phyloP scores from a whole-genome alignment of 495 filamentous ascomycete genomes.

The Endocarpon pusillum region DNA sequence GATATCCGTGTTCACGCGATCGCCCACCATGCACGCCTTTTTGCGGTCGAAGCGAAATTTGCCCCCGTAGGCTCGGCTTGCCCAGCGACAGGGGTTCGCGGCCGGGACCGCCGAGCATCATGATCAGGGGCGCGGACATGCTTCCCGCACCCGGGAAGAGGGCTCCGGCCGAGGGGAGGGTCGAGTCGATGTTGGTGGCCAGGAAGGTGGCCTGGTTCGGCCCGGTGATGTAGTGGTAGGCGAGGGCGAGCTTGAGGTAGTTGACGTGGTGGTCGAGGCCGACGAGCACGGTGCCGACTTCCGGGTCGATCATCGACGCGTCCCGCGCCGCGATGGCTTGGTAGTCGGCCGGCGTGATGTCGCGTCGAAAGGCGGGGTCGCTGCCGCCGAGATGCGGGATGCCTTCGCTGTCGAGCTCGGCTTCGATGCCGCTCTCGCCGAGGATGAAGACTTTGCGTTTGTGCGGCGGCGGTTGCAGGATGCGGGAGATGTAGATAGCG shows the following conservation, averaged over 20 bases:
- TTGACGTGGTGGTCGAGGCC: constrained; percentile 88
- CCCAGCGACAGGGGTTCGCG: constrained; percentile 60
- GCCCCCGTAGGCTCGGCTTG: constrained; percentile 88
- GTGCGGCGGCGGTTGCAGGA: constrained; percentile 55
- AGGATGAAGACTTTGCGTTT: constrained; percentile 89
- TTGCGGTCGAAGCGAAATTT: constrained; percentile 77
- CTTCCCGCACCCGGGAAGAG: constrained; percentile 88
- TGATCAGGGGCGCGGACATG: constrained; percentile 59
- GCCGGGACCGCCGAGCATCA: constrained; percentile 52
- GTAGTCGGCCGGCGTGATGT: constrained; percentile 68
- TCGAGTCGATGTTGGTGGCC: constrained; percentile 81
- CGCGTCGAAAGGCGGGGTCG: constrained; percentile 57
- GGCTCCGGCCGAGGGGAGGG: constrained; percentile 57
- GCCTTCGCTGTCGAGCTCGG: constrained; percentile 61
- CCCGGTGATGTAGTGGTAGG: constrained; percentile 65
- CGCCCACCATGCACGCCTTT: constrained; percentile 88
- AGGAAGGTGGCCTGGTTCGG: constrained; percentile 78
- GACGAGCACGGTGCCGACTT: constrained; percentile 75
- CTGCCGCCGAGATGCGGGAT: constrained; percentile 77
- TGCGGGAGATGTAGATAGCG: constrained; percentile 89
- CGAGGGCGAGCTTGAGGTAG: constrained; percentile 76
- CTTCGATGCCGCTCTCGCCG: constrained; percentile 81
- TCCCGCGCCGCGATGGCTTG: constrained; percentile 51
- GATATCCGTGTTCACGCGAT: constrained; percentile 90
- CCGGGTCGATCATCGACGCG: constrained; percentile 52